A percentile compares a stretch with the other conserved stretches of the same genome.
Conservation (phyloP, 2,329 filamentous ascomycete genomes). For the Gaeumannomyces tritici region DNA sequence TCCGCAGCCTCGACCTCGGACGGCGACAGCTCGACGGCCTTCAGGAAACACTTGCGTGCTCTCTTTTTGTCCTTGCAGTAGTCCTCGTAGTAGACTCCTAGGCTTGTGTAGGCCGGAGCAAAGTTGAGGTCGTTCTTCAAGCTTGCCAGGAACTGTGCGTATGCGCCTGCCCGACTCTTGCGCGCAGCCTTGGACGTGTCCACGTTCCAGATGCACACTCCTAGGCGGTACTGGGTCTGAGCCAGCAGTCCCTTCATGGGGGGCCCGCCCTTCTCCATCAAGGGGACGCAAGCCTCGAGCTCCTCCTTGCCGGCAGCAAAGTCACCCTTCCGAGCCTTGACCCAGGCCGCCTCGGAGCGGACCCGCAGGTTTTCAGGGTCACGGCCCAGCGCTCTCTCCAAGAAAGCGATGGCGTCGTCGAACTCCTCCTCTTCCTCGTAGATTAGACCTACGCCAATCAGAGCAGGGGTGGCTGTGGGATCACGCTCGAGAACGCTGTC, state of each 20-base stretch:
- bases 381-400: slow-evolving; percentile 64
- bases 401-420: slow-evolving; percentile 67
- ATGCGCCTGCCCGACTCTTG: slow-evolving; percentile 73
- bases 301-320: slow-evolving; percentile 57
- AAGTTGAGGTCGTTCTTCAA: slow-evolving; percentile 81
- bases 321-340: slow-evolving; percentile 74
- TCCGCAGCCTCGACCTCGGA: slow-evolving; percentile 83
- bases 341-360: slow-evolving; percentile 84
- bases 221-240: slow-evolving; percentile 78
- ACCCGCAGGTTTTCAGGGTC: slow-evolving; percentile 70
- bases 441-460: slow-evolving; percentile 86
- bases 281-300: slow-evolving; percentile 58
- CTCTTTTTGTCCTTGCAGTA: slow-evolving; percentile 81
- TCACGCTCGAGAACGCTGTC: slow-evolving; percentile 71
- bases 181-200: slow-evolving; percentile 66
- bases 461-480: slow-evolving; percentile 63
- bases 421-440: slow-evolving; percentile 91
- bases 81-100: slow-evolving; percentile 86
- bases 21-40: slow-evolving; percentile 85
- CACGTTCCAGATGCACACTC: slow-evolving; percentile 77
- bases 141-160: slow-evolving; percentile 71
- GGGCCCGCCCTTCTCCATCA: slow-evolving; percentile 51
- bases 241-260: slow-evolving; percentile 64
- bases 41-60: slow-evolving; percentile 88
- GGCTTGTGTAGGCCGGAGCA: slow-evolving; percentile 81